Base-by-base conservation (phyloP, 495 filamentous ascomycete genomes). In the Talaromyces nanjingensis region DNA sequence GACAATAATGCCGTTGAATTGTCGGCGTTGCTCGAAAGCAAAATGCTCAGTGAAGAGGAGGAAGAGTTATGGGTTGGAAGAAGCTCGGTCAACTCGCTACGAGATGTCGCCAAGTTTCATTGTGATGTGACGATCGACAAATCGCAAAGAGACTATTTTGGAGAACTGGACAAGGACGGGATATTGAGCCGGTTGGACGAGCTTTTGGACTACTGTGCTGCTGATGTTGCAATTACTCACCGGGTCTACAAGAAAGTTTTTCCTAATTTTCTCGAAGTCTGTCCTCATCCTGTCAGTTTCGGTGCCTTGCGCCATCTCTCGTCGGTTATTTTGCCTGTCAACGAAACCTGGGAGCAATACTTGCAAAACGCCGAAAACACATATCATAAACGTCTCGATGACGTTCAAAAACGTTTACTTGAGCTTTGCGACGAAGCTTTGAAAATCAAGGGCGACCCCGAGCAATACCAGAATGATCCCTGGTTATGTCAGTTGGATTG, bases 201-300 rank as follows among this genome's bases (percentile, higher is more conserved):
- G 65, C 79, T 98, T 9, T 78, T 99, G 55, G 89, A 93, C 71
- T 99, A 99, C 74, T 99, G 94, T 70, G 96, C 96, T 22, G 91
- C 92, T 2, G 94, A 99, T 81, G 93, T 97, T 34, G 87, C 86
- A 34, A 86, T 96, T 66, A 97, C 94, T 0, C 96, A 98, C 71
- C 85, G 87, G 45, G 92, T 99, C 5, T 99, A 91, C 75, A 88
- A 89, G 72, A 90, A 89, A 60, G 91, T 98, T 2, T 94, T 99
- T 58, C 91, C 92, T 1, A 86, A 87, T 55, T 99, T 96, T 71
- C 79, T 97, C 11, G 77, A 89, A 34, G 87, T 89, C 34, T 98
- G 94, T 68, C 93, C 96, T 3, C 96, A 99, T 76, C 96, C 94
- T 2, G 94, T 98, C 65, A 98, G 92, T 73, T 99, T 99, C 70